Evolutionary conservation across 257 asterid species (phyloP), one percentile per base, ranked within the genome.

Genomic region (Capsicum rhomboideum): DNA sequence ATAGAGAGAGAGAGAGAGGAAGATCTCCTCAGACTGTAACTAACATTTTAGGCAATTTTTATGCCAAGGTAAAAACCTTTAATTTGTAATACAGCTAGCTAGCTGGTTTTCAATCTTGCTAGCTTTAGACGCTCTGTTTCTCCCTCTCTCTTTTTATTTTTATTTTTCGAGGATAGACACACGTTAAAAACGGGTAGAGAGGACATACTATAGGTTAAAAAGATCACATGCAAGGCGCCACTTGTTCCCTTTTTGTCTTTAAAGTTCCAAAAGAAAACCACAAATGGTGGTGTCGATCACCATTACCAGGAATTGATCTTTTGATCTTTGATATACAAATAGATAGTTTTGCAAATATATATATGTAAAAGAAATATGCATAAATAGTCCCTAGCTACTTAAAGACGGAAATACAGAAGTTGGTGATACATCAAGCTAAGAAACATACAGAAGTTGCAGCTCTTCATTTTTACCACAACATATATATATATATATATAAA

Each of bases 201-300:
- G 14, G 29, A 56, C 29, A 56, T 56, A n/a, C 64, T 31, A 31
- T 31, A 31, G 37, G 37, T 31, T 31, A 31, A n/a, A 10, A 56
- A 56, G 64, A 56, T 78, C 88, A 93, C 97, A 93, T 93, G 96
- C 83, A 17, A 58, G 37, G 37, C 37, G 96, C 89, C 94, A 93
- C 94, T 91, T 93, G 79, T 72, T 72, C 21, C 4, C 34, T 0
- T 72, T 71, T 44, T 44, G 34, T 12, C 4, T 42, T 72, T 7
- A 1, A 56, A n/a, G 29, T 56, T 56, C 64, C 29, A 56, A 56
- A n/a, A 29, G 44, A 49, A 23, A 72, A 44, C 37, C 58, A 72
- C 4, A 44, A 56, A 56, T 46, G n/a, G 64, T 12, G 2, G 2
- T n/a, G 28, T 56, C 29, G 14, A 56, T 56, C 28, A 56, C 64